Percentiles rank a stretch among this genome's conserved stretches.
Conservation (phyloP, 306 rosid species). For the Castanopsis chinensis region DNA sequence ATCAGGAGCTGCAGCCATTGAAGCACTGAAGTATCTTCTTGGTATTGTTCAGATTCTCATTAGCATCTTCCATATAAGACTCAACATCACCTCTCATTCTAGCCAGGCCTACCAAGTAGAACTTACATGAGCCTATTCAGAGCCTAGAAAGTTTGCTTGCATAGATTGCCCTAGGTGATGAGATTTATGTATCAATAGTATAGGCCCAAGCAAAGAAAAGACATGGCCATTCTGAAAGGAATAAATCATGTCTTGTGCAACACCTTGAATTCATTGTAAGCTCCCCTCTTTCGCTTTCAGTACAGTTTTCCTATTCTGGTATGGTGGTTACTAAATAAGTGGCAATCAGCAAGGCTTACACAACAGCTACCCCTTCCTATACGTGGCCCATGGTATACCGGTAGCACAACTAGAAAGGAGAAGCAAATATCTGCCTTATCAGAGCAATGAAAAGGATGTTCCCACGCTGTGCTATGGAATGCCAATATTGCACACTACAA, state of each 20-base stretch:
- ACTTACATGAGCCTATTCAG: not conserved
- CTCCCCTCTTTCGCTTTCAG: not conserved
- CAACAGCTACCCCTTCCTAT: too few species aligned
- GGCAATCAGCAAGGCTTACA: not conserved
- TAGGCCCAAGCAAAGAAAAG: not conserved
- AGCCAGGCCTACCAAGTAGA: not conserved
- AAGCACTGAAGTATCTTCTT: not conserved
- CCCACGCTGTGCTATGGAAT: not conserved
- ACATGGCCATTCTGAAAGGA: not conserved
- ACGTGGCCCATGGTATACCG: too few species aligned
- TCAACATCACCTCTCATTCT: too few species aligned
- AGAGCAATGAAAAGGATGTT: not conserved
- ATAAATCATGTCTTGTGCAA: not conserved
- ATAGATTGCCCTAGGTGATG: not conserved
- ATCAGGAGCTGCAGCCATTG: not conserved
- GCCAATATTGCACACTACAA: not conserved
- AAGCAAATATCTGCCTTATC: not conserved
- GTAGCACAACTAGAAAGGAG: too few species aligned
- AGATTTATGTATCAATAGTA: not conserved
- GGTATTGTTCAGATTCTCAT: too few species aligned
- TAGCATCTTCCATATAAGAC: too few species aligned
- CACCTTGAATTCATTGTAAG: not conserved
- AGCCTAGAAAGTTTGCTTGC: not conserved
- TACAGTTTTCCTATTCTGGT: not conserved
- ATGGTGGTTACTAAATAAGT: not conserved